Evolutionary conservation across 2,329 filamentous ascomycete species (phyloP).

Genomic region (Blastomyces percursus): DNA sequence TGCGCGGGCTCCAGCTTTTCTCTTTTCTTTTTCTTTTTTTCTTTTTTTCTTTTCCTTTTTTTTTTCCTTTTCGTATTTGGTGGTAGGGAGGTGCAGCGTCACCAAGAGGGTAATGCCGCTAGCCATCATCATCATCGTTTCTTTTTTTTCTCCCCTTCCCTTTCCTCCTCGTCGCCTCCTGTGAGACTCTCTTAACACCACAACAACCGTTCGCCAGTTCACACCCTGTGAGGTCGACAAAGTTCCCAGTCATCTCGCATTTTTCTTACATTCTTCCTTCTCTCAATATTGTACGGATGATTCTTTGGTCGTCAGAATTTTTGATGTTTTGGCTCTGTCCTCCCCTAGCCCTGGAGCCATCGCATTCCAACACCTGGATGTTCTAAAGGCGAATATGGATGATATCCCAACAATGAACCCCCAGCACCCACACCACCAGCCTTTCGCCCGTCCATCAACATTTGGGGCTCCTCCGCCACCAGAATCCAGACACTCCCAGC

Average conservation of each 20-base stretch:
- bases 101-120: not conserved
- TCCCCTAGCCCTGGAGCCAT: not conserved
- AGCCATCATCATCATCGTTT: conserved; percentile 5
- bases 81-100: conserved; percentile 3
- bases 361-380: not conserved
- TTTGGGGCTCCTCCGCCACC: conserved; percentile 23
- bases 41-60: not conserved
- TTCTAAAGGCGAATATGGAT: not conserved
- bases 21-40: not conserved
- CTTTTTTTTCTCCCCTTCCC: not conserved
- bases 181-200: not conserved
- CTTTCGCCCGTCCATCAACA: conserved; percentile 24
- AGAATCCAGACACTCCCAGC: conserved; percentile 19
- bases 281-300: not conserved
- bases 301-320: not conserved
- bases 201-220: not conserved
- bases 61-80: not conserved
- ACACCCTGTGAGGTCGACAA: not conserved
- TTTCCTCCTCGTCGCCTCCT: not conserved
- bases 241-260: not conserved
- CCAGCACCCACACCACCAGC: conserved; percentile 20
- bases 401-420: conserved; percentile 19
- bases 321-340: not conserved
- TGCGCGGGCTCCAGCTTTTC: conserved; percentile 2
- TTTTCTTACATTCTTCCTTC: not conserved